phyloP scores from a whole-genome alignment of 2,329 filamentous ascomycete species.

The Ilyonectria destructans region DNA sequence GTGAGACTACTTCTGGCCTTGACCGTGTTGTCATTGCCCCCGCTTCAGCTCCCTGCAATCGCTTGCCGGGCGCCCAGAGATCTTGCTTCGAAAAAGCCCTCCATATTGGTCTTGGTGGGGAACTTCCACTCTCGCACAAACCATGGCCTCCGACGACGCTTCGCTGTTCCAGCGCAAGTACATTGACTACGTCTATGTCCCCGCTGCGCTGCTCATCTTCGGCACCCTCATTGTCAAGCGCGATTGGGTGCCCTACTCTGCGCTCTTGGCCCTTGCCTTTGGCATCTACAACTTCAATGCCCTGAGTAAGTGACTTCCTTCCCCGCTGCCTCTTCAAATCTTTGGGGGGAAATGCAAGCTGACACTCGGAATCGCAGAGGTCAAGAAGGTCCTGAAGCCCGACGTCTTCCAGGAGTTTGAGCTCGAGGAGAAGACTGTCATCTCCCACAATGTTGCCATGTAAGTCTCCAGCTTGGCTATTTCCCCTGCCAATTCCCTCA shows the following conservation, averaged over 20 bases:
- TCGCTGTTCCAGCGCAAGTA: constrained; percentile 72
- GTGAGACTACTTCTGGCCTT: constrained; percentile 18
- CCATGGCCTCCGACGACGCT: constrained; percentile 50
- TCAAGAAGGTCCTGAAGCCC: constrained; percentile 89
- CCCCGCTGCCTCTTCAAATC: neutral
- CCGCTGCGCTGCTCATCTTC: constrained; percentile 83
- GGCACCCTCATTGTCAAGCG: constrained; percentile 85
- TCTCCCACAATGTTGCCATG: constrained; percentile 99
- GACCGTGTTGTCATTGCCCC: constrained; percentile 17
- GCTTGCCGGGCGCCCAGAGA: constrained; percentile 7
- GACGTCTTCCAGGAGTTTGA: constrained; percentile 92
- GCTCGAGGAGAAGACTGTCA: constrained; percentile 93
- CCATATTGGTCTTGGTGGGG: constrained; percentile 38
- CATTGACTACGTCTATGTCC: constrained; percentile 87
- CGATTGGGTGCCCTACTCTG: constrained; percentile 82
- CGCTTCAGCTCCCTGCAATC: neutral
- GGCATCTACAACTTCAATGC: constrained; percentile 81
- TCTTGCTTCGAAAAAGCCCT: constrained; percentile 30
- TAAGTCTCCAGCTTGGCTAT: constrained; percentile 59
- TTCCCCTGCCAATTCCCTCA: constrained; percentile 29
- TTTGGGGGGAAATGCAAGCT: constrained; percentile 25
- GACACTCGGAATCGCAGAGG: constrained; percentile 66
- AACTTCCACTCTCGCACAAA: constrained; percentile 32
- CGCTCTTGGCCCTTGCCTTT: constrained; percentile 76
- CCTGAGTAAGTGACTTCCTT: constrained; percentile 72